Evolutionary conservation across 2,329 filamentous ascomycete genomes (phyloP), one percentile per base, ranked within the genome.

Genomic region (Microascus cirrosus): DNA sequence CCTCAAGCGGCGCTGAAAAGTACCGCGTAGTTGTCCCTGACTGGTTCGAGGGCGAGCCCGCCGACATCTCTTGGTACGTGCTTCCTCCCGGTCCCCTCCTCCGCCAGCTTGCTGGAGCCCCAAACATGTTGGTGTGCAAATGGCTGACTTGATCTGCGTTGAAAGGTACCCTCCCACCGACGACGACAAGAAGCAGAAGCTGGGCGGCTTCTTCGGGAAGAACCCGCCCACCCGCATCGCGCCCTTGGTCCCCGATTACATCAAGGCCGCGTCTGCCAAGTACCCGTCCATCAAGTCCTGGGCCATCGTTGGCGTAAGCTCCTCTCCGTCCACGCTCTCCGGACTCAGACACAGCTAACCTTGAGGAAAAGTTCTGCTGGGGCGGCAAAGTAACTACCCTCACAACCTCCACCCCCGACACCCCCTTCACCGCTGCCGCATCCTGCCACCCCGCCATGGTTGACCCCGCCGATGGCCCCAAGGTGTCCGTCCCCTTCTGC

Each of bases 21-120:
- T 94, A 95, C 77, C 85, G 84, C 64, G 89, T 96, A 63, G 91
- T 92, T 73, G 92, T 96, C 62, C 92, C 92, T 32, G 92, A 96
- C 74, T 93, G 89, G 79, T 95, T 96, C 76, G 81, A 88, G 60
- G 91, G 89, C 69, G 78, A 82, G 63, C 87, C 89, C 1, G 73
- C 73, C 65, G 71, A 75, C 55, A 77, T 84, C 69, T 75, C 74
- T 66, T 71, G 79, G 81, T 70, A 62, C 64, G 65, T 63, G 6
- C 22, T 1, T 25, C 54, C 24, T 7, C 48, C 28, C 39, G 8
- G n/a, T n/a, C n/a, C n/a, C n/a, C 55, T 13, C 51, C 3, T 20
- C 6, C 6, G 2, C 28, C 28, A 8, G 28, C 28, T 32, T 32
- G 4, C 28, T 32, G 28, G 28, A 8, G 28, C 8, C 28, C 28